These are phyloP conservation scores for Eudorina sp. DNA, from an alignment of 139 green algal species.

Conservation along the genomic window DNA sequence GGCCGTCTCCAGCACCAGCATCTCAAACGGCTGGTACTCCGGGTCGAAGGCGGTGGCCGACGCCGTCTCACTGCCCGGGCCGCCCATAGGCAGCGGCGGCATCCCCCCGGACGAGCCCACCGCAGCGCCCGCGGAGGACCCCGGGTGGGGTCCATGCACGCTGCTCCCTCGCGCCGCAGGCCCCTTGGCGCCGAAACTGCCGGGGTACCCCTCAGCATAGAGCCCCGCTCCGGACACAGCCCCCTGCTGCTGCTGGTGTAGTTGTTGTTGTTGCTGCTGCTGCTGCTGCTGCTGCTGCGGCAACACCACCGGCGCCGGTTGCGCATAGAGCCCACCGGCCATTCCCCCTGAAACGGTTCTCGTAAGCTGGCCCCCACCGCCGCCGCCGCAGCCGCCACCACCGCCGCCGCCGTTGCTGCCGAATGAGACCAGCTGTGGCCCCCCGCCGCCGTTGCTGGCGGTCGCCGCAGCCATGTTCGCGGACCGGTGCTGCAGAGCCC, in stretches of 20 bases:
- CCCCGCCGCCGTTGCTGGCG: conserved; percentile 6
- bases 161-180: no score
- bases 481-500: conserved; percentile 43
- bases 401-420: background rate
- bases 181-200: no score
- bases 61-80: background rate
- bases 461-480: background rate
- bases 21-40: conserved; percentile 83
- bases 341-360: no score
- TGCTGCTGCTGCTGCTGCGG: background rate
- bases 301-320: background rate
- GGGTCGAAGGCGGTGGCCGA: conserved; percentile 28
- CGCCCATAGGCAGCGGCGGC: background rate
- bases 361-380: no score
- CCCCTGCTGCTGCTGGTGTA: background rate
- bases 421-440: background rate
- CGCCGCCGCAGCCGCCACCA: no score
- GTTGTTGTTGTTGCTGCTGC: conserved; percentile 11
- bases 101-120: background rate
- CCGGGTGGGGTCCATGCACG: no score
- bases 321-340: no score
- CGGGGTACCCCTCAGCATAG: no score
- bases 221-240: background rate
- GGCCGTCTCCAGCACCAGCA: conserved; percentile 78
- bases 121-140: background rate